Conservation (phyloP, 441 rosid species). For the Macaranga tanarius region DNA sequence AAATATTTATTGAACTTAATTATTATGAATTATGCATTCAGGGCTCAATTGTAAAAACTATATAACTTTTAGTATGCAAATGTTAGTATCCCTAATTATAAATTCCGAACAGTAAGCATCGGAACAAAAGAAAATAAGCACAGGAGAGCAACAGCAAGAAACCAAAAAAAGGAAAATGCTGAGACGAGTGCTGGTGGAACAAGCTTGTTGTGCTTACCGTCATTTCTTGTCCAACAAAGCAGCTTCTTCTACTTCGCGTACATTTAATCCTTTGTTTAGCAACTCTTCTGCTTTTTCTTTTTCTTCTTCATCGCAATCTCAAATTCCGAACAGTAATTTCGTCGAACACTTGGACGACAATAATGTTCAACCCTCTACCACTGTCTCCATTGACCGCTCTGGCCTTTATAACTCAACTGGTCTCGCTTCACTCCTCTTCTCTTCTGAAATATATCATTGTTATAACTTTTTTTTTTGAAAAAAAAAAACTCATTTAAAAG, state of each 20-base stretch:
- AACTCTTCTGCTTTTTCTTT: constrained; percentile 21
- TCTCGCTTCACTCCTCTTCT: constrained; percentile 13
- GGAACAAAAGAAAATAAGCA: neutral
- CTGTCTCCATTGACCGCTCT: constrained; percentile 78
- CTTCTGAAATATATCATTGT: too few species aligned
- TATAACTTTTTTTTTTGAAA: neutral
- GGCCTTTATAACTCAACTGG: constrained; percentile 58
- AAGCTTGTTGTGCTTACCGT: constrained; percentile 30
- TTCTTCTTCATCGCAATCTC: constrained; percentile 44
- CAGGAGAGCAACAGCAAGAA: neutral
- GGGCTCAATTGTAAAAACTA: too few species aligned
- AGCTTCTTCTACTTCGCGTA: constrained; percentile 1
- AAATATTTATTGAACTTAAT: too few species aligned
- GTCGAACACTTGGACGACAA: constrained; percentile 48
- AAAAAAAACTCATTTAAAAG: neutral
- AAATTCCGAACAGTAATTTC: constrained; percentile 29
- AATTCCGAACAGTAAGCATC: too few species aligned
- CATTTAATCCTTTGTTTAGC: constrained; percentile 17
- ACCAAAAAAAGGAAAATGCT: constrained; percentile 35
- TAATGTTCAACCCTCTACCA: constrained; percentile 24
- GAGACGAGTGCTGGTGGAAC: constrained; percentile 37
- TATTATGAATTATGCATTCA: too few species aligned
- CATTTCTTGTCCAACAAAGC: constrained; percentile 27
- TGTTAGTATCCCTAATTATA: too few species aligned
- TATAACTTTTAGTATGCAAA: too few species aligned